phyloP scores from a whole-genome alignment of 257 asterid genomes.

The Lycium ferocissimum region DNA sequence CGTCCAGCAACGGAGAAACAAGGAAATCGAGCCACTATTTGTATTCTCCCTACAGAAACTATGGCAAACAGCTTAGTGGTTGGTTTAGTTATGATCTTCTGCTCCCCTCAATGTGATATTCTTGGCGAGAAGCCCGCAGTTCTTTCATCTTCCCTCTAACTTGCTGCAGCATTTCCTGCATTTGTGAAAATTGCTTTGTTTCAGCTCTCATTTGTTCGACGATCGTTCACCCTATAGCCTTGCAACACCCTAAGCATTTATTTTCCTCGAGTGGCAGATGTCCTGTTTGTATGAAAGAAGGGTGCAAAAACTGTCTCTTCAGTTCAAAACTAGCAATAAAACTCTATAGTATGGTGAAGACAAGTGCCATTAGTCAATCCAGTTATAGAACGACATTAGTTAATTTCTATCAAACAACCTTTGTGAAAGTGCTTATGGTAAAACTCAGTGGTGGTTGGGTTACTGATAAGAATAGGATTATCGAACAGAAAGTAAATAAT shows the following conservation, averaged over 20 bases:
- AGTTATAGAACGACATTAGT: background rate
- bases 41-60: too few species aligned
- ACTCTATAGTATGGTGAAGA: background rate
- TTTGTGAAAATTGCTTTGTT: constrained; percentile 95
- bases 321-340: background rate
- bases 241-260: constrained; percentile 86
- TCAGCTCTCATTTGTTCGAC: constrained; percentile 92
- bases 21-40: too few species aligned
- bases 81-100: too few species aligned
- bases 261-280: constrained; percentile 44
- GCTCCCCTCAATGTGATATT: too few species aligned
- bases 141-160: constrained; percentile 86
- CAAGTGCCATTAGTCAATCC: background rate
- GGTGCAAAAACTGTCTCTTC: background rate
- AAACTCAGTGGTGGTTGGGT: background rate
- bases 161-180: constrained; percentile 83
- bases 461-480: background rate
- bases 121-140: constrained; percentile 40
- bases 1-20: too few species aligned
- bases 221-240: constrained; percentile 60
- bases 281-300: constrained; percentile 46
- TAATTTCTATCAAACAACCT: background rate
- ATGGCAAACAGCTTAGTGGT: too few species aligned
- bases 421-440: constrained; percentile 1
- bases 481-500: background rate